Base-by-base conservation (phyloP, 495 filamentous ascomycete genomes). In the Stereocaulon alpinum region DNA sequence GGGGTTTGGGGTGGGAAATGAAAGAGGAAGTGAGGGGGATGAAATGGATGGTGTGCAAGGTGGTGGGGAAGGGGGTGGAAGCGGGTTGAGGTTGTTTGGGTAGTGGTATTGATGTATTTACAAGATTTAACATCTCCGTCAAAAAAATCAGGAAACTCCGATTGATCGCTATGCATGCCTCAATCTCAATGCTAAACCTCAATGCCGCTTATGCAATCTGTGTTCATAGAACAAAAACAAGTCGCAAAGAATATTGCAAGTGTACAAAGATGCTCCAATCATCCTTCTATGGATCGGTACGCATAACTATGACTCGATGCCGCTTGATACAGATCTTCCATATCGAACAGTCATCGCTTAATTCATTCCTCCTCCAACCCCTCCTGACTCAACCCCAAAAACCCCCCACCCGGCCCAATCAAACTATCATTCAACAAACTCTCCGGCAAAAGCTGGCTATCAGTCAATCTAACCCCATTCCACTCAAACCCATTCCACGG, bases 1-100 rank as follows among this genome's bases (percentile, higher is more conserved):
- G 77, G 79, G 51, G 81, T n/a, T n/a, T n/a, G 80, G 66, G 80
- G 79, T 54, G 82, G 74, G 65, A n/a, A n/a, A n/a, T n/a, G n/a
- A n/a, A n/a, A 79, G 78, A 44, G 81, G 64, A 47, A 71, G 64
- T 7, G 77, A 80, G 50, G 81, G 78, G 66, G 80, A 79, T 45
- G 79, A 78, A 6, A 75, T 76, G 61, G 70, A 74, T 9, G 32
- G 32, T 34, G 11, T 34, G 11, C 6, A 34, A 34, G 32, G 32
- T 4, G 85, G 80, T n/a, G n/a, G n/a, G 66, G 86, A 86, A 70
- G 81, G 82, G n/a, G n/a, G n/a, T n/a, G n/a, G n/a, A n/a, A n/a
- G n/a, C 64, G 86, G 84, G 2, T 70, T 96, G 73, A 84, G 79
- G 73, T 72, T 96, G 66, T 95, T 95, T 68, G 80, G 83, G 61